Conservation (phyloP, 2,329 filamentous ascomycete genomes). For the Pseudocercospora vitis region DNA sequence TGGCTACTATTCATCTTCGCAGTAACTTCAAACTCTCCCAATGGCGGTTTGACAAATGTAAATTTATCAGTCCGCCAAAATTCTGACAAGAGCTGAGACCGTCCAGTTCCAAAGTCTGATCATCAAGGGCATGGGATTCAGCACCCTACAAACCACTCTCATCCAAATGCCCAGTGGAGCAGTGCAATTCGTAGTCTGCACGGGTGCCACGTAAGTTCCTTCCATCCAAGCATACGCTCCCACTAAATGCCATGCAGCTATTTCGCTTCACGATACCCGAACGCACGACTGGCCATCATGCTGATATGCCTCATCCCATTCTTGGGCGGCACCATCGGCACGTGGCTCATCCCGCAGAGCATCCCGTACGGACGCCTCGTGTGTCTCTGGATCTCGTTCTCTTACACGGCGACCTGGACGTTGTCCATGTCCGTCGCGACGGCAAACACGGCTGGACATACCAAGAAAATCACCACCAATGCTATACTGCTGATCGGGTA, state of each 20-base stretch:
- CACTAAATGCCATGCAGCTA: slow-evolving; percentile 25
- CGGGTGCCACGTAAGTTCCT: slow-evolving; percentile 23
- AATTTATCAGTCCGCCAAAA: not conserved
- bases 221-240: not conserved
- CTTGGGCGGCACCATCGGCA: slow-evolving; percentile 56
- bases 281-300: slow-evolving; percentile 48
- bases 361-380: slow-evolving; percentile 19
- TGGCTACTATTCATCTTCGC: slow-evolving; percentile 41
- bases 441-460: slow-evolving; percentile 56
- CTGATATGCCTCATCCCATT: slow-evolving; percentile 59
- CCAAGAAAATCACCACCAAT: slow-evolving; percentile 65
- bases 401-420: slow-evolving; percentile 51
- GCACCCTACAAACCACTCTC: slow-evolving; percentile 53
- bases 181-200: slow-evolving; percentile 55
- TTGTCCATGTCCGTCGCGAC: slow-evolving; percentile 51
- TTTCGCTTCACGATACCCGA: slow-evolving; percentile 34
- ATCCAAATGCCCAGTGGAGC: slow-evolving; percentile 56
- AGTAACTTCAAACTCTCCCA: slow-evolving; percentile 17
- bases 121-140: slow-evolving; percentile 18
- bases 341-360: slow-evolving; percentile 11
- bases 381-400: slow-evolving; percentile 22
- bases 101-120: slow-evolving; percentile 44
- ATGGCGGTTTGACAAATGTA: slow-evolving; percentile 23
- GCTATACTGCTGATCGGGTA: slow-evolving; percentile 41
- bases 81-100: not conserved